Evolutionary conservation across 352 stramenopile genomes (phyloP), one percentile per base, ranked within the genome.

Genomic region (Phytophthora megakarya): DNA sequence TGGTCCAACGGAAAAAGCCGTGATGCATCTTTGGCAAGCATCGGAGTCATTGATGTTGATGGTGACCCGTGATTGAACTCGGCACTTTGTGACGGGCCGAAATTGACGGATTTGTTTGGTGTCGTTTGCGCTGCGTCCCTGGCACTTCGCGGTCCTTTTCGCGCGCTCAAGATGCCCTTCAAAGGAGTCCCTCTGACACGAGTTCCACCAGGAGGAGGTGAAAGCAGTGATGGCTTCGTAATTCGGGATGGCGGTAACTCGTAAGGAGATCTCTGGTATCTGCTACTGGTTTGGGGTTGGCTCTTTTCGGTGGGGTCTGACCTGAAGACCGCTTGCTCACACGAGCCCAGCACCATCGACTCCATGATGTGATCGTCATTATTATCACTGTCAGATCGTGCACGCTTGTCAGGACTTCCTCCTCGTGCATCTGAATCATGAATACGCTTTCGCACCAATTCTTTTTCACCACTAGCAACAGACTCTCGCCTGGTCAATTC

Each of bases 21-120:
- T 18, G 64, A 73, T 12, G 86, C 82, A 25, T 86, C 76, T 44
- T 78, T 78, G 10, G 79, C 75, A 8, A 61, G 67, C 84, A 96
- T 90, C 0, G 85, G 87, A 5, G 87, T 96, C 85, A 96, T 94
- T 2, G 85, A 93, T n/a, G 83, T 94, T 9, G 85, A 92, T 13
- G 87, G 87, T 0, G 84, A 92, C 1, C 82, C 84, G 32, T 81
- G 61, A 23, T 92, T 89, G 68, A 94, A 96, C 57, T 96, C 83
- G 5, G 84, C 81, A 30, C 82, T 82, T 59, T 91, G 73, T 5
- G 87, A 74, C 10, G 87, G 85, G 28, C 87, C 87, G 70, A 96
- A 96, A 59, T 92, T 92, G 22, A 96, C 83, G 18, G 76, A 82
- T 52, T 96, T 96, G 47, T 58, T 93, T 6, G 87, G 87, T 25